These are phyloP conservation scores for Plasmodium relictum DNA, from an alignment of 169 alveolate genomes.

Conservation along the genomic window DNA sequence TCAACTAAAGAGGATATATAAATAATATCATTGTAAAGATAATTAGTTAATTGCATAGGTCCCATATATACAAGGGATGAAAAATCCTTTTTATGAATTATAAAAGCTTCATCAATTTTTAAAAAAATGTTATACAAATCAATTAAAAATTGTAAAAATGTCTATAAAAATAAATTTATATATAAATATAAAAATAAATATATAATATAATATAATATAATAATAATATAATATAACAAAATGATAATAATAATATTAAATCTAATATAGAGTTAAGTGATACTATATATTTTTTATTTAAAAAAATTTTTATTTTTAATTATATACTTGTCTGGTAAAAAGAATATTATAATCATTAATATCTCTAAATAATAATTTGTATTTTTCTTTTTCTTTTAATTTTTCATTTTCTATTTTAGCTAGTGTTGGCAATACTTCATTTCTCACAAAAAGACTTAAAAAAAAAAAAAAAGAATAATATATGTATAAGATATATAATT, in stretches of 20 bases:
- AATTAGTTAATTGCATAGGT: constrained; percentile 58
- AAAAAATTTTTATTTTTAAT: not conserved
- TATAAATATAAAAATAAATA: constrained; percentile 1
- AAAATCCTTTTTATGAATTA: constrained; percentile 21
- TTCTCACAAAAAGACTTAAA: constrained; percentile 65
- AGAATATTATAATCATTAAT: constrained; percentile 49
- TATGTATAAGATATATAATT: not conserved
- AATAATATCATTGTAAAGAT: constrained; percentile 57
- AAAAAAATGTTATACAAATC: constrained; percentile 65
- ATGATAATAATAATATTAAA: too few relatives aligned
- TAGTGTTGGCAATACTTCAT: constrained; percentile 68
- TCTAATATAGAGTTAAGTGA: too few relatives aligned
- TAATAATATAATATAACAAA: not conserved
- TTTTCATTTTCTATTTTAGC: constrained; percentile 74
- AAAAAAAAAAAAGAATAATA: constrained; percentile 2
- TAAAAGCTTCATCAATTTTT: constrained; percentile 61
- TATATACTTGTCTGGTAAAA: constrained; percentile 51
- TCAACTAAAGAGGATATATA: constrained; percentile 62
- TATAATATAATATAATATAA: too few relatives aligned
- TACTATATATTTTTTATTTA: too few relatives aligned
- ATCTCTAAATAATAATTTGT: constrained; percentile 23
- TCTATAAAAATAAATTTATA: constrained; percentile 13
- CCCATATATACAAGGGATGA: constrained; percentile 55
- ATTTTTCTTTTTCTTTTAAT: constrained; percentile 48
- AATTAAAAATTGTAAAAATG: constrained; percentile 62